A percentile compares a stretch with the other conserved stretches of the same genome.
Conservation (phyloP, 345 rosid genomes). For the Moringa oleifera region DNA sequence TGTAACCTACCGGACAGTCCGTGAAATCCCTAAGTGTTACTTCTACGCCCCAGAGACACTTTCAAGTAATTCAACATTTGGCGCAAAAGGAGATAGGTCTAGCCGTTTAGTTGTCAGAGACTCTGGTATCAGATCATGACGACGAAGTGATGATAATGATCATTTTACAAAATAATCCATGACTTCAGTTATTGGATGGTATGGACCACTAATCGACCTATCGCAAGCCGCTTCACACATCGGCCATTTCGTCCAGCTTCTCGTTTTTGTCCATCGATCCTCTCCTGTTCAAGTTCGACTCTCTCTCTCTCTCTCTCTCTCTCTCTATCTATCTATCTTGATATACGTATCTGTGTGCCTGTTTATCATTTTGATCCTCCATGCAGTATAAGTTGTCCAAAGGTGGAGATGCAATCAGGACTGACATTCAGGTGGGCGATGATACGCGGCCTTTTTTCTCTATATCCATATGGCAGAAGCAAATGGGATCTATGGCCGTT, state of each 20-base stretch:
- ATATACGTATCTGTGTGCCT: neutral
- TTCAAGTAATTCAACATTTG: too few relatives aligned
- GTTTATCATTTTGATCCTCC: too few relatives aligned
- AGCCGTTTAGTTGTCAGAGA: too few relatives aligned
- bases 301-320: too few relatives aligned
- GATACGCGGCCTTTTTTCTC: slow-evolving; percentile 41
- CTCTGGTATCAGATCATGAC: too few relatives aligned
- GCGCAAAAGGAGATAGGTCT: too few relatives aligned
- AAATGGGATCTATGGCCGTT: slow-evolving; percentile 22
- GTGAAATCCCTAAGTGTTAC: too few relatives aligned
- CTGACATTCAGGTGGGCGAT: slow-evolving; percentile 56
- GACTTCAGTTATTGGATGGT: slow-evolving; percentile 41
- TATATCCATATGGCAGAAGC: slow-evolving; percentile 48
- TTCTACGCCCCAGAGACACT: too few relatives aligned
- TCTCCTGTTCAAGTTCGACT: slow-evolving; percentile 44
- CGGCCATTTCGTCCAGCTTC: slow-evolving; percentile 55
- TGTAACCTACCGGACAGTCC: too few relatives aligned
- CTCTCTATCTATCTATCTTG: too few relatives aligned
- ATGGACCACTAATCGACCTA: slow-evolving; percentile 50
- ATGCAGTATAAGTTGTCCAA: slow-evolving; percentile 40
- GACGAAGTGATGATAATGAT: too few relatives aligned
- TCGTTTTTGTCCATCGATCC: slow-evolving; percentile 48
- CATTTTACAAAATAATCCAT: slow-evolving; percentile 1
- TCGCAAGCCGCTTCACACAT: slow-evolving; percentile 33
- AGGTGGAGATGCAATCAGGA: slow-evolving; percentile 44